A percentile compares a stretch with the other conserved stretches of the same genome.
Conservation (phyloP, 352 stramenopile species). For the Phytopythium mirpurense region DNA sequence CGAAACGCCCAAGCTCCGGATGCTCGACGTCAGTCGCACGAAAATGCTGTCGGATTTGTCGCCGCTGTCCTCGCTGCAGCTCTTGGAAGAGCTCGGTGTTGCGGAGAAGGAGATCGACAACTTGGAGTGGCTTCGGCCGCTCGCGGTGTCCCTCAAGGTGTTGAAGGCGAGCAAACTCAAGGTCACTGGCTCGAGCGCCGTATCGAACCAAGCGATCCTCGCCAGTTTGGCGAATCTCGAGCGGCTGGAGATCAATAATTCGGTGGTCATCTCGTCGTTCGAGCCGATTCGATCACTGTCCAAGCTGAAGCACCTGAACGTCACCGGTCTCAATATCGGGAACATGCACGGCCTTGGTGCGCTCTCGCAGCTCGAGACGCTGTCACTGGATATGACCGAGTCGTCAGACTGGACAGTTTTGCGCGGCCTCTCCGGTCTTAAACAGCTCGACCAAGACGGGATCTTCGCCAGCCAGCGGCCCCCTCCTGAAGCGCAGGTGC, state of each 20-base stretch:
- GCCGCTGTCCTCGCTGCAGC: neutral
- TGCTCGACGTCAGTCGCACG: slow-evolving; percentile 1
- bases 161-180: slow-evolving; percentile 1
- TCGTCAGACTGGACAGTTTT: neutral
- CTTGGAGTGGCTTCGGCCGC: slow-evolving; percentile 2
- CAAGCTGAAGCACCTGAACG: slow-evolving; percentile 1
- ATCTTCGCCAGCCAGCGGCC: neutral
- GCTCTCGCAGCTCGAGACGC: slow-evolving; percentile 1
- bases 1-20: neutral
- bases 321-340: neutral
- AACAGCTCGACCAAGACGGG: neutral
- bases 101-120: neutral
- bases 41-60: neutral
- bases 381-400: slow-evolving; percentile 1
- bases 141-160: neutral
- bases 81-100: neutral
- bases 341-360: neutral
- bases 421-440: neutral
- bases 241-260: slow-evolving; percentile 1
- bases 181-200: neutral
- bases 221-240: neutral
- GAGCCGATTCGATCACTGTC: slow-evolving; percentile 3
- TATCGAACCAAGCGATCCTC: neutral
- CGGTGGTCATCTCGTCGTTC: neutral
- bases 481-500: neutral